phyloP scores from a whole-genome alignment of 108 stramenopile species.

The Conticribra guillardii region DNA sequence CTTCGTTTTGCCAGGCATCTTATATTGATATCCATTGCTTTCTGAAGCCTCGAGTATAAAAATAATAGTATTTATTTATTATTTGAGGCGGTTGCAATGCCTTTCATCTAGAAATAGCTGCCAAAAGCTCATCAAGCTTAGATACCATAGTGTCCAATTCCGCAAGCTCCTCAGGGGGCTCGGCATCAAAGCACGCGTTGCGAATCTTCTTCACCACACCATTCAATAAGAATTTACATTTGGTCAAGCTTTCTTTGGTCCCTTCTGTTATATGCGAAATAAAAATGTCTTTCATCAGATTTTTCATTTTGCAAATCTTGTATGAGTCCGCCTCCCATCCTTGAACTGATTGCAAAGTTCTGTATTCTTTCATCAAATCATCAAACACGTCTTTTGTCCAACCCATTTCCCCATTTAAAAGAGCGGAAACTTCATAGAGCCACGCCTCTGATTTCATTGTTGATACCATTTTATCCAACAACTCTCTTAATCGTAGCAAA shows the following conservation, averaged over 20 bases:
- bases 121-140: conserved; percentile 40
- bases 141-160: conserved; percentile 49
- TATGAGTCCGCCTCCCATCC: conserved; percentile 76
- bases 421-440: conserved; percentile 73
- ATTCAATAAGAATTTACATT: conserved; percentile 66
- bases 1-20: too few species aligned
- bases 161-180: conserved; percentile 44
- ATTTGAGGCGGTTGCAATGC: too few species aligned
- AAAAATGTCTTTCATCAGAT: conserved; percentile 60
- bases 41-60: too few species aligned
- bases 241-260: conserved; percentile 56
- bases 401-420: conserved; percentile 71
- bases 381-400: conserved; percentile 64
- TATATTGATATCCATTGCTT: too few species aligned
- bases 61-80: too few species aligned
- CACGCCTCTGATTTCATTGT: conserved; percentile 60
- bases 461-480: conserved; percentile 61
- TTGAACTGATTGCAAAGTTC: conserved; percentile 55
- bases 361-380: conserved; percentile 86
- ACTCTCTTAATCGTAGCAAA: conserved; percentile 62
- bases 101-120: too few species aligned
- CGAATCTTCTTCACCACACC: conserved; percentile 69
- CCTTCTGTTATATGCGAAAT: conserved; percentile 48
- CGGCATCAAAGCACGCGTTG: conserved; percentile 28
- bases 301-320: conserved; percentile 55